Evolutionary conservation across 1,284 basidiomycete genomes (phyloP), one percentile per base, ranked within the genome.

Genomic region (Trametes polyzona): DNA sequence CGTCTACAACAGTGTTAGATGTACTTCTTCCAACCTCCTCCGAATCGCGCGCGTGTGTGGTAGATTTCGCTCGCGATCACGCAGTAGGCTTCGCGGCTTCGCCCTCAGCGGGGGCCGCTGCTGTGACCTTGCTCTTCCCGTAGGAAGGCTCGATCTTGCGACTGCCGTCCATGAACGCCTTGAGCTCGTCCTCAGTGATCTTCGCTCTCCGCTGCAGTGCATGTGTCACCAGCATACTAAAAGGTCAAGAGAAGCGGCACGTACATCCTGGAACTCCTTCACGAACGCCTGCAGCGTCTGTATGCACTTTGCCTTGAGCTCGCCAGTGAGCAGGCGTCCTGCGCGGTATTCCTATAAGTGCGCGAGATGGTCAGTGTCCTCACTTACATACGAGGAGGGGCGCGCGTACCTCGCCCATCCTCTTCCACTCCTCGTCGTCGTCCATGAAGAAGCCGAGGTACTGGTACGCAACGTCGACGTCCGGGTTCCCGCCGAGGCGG

Each of bases 371-470:
- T n/a, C 37, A 30, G 29, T 12, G 32, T 42, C 24, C 40, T 49
- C 3, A 23, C 3, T 35, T 4, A 9, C 21, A 47, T 19, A 32
- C 52, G 44, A 40, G n/a, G 1, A 21, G 30, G 58, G n/a, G 7
- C 16, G 6, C 5, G 71, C 86, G 60, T 63, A 94, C 94, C 75
- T 84, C 83, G 33, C 87, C 93, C 55, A 98, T 74, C 66, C 79
- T 80, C 62, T 82, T 84, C 65, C 97, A 80, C 76, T 95, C 91
- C 24, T 86, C 91, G 61, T 99, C 97, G 68, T 97, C 93, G 4
- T 98, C 96, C 70, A 98, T 78, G 75, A 99, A 98, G 83, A 98
- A 99, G n/a, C 87, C 84, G 62, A 99, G 73, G 74, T 98, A 99
- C 75, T 98, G 96, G 76, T 94, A 99, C 53, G 92, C 83, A 56